Base-by-base conservation (phyloP, 176 grass and related monocot species). In the Musa schizocarpa region DNA sequence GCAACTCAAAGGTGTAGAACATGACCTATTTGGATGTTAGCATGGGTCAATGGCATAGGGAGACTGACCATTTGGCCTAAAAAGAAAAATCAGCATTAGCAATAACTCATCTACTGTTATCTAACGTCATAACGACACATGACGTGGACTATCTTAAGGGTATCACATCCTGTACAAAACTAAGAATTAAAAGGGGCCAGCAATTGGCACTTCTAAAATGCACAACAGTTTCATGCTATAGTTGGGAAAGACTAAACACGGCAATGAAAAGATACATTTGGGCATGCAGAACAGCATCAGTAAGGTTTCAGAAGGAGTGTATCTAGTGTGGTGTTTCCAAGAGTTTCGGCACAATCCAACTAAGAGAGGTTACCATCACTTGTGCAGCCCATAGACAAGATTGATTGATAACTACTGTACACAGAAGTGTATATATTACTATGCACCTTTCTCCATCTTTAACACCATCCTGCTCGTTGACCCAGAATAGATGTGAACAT, bases 401-500 rank as follows among this genome's bases (percentile, higher is more conserved):
- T 43, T 43, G 26, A 34, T 43, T 14, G 0, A 43, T 5, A 2
- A 16, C 2, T 10, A 23, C 13, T 26, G 26, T 68, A 43, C 1
- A 34, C 0, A 43, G 1, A 9, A 16, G 34, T 43, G 34, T 43
- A 43, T 43, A 43, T 43, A 43, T 16, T 29, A 10, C 53, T 82
- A 11, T 8, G 77, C 74, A 99, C 95, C 90, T 99, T 91, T 99
- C 95, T 74, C 91, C 91, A 72, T 99, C 95, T 88, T 91, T 91
- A 78, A 99, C 80, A 70, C 88, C 95, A 77, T 99, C 95, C 78
- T 93, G 88, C 65, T 94, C 88, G 59, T 93, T 91, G 57, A 86
- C 86, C 95, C 90, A 99, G 79, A 99, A 99, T 69, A 99, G 88
- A 77, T 99, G 95, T 74, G 95, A 93, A 80, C 95, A 99, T 56